Evolutionary conservation across 768 basidiomycete genomes (phyloP), one percentile per base, ranked within the genome.

Genomic region (Serendipita vermifera): DNA sequence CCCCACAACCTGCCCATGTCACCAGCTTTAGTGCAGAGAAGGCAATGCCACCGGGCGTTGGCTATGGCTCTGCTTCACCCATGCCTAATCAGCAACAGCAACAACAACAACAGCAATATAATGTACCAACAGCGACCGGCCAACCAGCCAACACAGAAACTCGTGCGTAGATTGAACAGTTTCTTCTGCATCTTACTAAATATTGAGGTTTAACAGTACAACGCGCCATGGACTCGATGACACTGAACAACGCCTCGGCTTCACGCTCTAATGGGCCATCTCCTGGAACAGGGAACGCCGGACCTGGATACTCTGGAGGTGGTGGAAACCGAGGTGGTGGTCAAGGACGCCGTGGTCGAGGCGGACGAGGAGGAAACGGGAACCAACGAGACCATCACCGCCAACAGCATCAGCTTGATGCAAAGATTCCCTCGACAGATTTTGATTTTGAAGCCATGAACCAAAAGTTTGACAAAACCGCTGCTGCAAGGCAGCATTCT

Each of bases 371-470:
- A 0, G 67, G 70, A 13, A 71, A 72, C 11, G 68, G 71, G 9
- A 61, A 64, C 6, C n/a, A n/a, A n/a, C n/a, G n/a, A n/a, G n/a
- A n/a, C n/a, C 61, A 63, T 22, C 20, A 32, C 13, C 51, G 51
- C 17, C 61, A 66, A 2, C 38, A 27, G 38, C 72, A 73, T 62
- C 60, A 64, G 1, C 65, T 60, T 17, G 73, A 75, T 20, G 57
- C 77, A n/a, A 69, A 70, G 32, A 83, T 90, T 0, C 88, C 87
- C 0, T 65, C 73, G 1, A 81, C 80, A 0, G 88, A 90, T 66
- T 91, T 90, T 64, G 88, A 91, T 70, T 92, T 91, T 66, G 71
- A 77, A 66, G 75, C 74, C 56, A 77, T 79, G 55, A 92, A 90
- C 61, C 83, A 83, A 2, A 80, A 80, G 54, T 91, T 91, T 62